A percentile compares a stretch with the other conserved stretches of the same genome.
Conservation (phyloP, 768 basidiomycete genomes). For the Gymnopilus dilepis region DNA sequence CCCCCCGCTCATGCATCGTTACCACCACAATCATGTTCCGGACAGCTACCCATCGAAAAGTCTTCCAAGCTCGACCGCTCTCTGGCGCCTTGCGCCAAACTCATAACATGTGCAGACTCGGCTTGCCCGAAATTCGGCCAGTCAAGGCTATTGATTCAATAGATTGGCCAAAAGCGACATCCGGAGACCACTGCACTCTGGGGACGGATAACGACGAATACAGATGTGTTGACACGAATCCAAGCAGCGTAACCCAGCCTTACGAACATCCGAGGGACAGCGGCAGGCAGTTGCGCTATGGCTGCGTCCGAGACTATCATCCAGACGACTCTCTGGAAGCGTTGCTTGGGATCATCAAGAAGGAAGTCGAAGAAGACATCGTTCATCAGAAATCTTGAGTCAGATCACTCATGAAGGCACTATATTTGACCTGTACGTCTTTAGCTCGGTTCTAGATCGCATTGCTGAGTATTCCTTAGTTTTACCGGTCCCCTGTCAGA, state of each 20-base stretch:
- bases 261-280: constrained; percentile 18
- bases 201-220: constrained; percentile 22
- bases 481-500: no score
- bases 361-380: background rate
- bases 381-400: background rate
- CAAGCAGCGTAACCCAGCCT: constrained; percentile 16
- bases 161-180: constrained; percentile 6
- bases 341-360: background rate
- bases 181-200: constrained; percentile 9
- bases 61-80: background rate
- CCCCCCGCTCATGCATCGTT: background rate
- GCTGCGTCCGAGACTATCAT: constrained; percentile 5
- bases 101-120: constrained; percentile 6
- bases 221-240: constrained; percentile 19
- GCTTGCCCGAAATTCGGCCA: background rate
- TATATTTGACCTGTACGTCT: no score
- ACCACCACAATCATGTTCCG: background rate
- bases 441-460: background rate
- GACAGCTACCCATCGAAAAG: background rate
- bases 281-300: constrained; percentile 23
- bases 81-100: background rate
- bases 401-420: no score
- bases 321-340: background rate
- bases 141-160: background rate
- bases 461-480: background rate